Conservation (phyloP, 1,139 yeast genomes). For the Hanseniaspora sp. region DNA sequence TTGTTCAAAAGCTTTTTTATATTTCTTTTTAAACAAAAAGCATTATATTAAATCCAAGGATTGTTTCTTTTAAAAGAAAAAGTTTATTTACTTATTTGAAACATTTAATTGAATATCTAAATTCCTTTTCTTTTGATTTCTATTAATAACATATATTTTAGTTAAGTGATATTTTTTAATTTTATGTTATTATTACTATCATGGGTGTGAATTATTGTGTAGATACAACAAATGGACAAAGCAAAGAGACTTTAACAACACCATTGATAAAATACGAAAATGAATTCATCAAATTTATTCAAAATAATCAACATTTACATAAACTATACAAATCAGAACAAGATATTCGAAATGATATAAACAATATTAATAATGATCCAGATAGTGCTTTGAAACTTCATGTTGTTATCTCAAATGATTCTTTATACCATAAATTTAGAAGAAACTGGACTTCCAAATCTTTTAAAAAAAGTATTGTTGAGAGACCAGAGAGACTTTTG, state of each 20-base stretch:
- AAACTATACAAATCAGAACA: background rate
- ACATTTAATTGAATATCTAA: no score
- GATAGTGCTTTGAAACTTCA: conserved; percentile 37
- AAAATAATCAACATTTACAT: conserved; percentile 12
- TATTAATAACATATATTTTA: no score
- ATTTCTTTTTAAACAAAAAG: no score
- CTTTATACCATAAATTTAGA: conserved; percentile 60
- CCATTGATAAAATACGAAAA: conserved; percentile 10
- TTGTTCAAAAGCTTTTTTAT: no score
- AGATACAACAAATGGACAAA: background rate
- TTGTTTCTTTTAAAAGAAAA: no score
- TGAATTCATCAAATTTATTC: conserved; percentile 13
- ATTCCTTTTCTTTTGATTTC: no score
- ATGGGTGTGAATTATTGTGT: background rate
- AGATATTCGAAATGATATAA: conserved; percentile 1
- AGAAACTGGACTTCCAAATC: conserved; percentile 67
- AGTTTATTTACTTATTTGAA: no score
- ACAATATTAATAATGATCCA: background rate
- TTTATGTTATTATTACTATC: no score
- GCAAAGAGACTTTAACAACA: background rate
- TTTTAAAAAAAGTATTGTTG: conserved; percentile 62
- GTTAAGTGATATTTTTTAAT: no score
- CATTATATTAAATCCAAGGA: no score
- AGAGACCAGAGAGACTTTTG: conserved; percentile 68
- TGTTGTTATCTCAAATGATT: conserved; percentile 47